Evolutionary conservation across 768 basidiomycete species (phyloP).

Genomic region (Boletus tomentosulus): DNA sequence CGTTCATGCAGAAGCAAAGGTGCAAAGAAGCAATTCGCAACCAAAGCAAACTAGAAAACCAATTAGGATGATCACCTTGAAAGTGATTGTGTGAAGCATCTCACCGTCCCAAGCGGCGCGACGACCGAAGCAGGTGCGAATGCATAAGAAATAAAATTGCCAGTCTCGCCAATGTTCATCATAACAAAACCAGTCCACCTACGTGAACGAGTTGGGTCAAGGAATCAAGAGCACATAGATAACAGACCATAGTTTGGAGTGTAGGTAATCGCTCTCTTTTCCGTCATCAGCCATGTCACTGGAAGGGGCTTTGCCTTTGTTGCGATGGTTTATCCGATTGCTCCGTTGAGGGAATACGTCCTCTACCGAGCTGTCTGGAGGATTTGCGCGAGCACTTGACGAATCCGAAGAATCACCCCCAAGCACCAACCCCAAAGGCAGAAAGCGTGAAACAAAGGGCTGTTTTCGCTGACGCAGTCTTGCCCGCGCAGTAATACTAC

Average conservation of each 20-base stretch:
- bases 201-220: constrained; percentile 2
- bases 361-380: constrained; percentile 24
- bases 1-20: constrained; percentile 79
- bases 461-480: constrained; percentile 24
- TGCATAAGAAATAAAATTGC: constrained; percentile 89
- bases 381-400: background rate
- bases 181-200: constrained; percentile 90
- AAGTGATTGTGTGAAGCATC: constrained; percentile 22
- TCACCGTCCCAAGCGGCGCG: constrained; percentile 91
- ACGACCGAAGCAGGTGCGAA: constrained; percentile 91
- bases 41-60: constrained; percentile 70
- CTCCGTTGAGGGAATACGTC: constrained; percentile 31
- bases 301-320: constrained; percentile 10
- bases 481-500: constrained; percentile 17
- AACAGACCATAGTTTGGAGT: constrained; percentile 76
- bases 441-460: constrained; percentile 34
- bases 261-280: constrained; percentile 73
- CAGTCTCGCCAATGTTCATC: constrained; percentile 87
- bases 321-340: constrained; percentile 2
- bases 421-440: constrained; percentile 25
- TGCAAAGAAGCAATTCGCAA: constrained; percentile 93
- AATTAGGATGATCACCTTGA: background rate
- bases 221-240: background rate
- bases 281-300: constrained; percentile 29
- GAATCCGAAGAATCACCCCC: constrained; percentile 8